phyloP scores from a whole-genome alignment of 2,329 filamentous ascomycete species.

The Aspergillus pseudoviridinutans region DNA sequence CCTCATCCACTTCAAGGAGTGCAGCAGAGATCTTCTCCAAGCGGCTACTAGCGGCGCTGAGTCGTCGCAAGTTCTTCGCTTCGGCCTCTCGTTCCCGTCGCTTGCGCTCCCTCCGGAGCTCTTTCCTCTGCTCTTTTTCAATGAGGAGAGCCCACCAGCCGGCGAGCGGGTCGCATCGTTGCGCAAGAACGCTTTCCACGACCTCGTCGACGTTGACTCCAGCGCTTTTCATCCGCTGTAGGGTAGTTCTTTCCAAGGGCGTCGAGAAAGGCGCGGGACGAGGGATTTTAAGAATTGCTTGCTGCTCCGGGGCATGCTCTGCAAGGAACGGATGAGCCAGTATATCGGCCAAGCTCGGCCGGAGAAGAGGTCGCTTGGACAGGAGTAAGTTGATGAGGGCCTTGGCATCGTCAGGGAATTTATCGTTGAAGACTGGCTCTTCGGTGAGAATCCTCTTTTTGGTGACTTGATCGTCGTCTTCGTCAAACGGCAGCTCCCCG shows the following conservation, averaged over 20 bases:
- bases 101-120: slow-evolving; percentile 72
- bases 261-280: slow-evolving; percentile 81
- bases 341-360: slow-evolving; percentile 80
- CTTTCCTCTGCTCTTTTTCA: slow-evolving; percentile 91
- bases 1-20: slow-evolving; percentile 74
- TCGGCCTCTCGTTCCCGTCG: slow-evolving; percentile 81
- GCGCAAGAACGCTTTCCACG: slow-evolving; percentile 86
- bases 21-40: slow-evolving; percentile 76
- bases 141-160: slow-evolving; percentile 96
- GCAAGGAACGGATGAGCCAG: slow-evolving; percentile 81
- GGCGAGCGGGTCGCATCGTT: slow-evolving; percentile 82
- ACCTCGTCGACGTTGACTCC: slow-evolving; percentile 93
- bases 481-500: slow-evolving; percentile 85
- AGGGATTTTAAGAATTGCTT: slow-evolving; percentile 79
- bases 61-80: slow-evolving; percentile 69
- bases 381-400: slow-evolving; percentile 74
- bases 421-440: slow-evolving; percentile 79
- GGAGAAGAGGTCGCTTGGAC: slow-evolving; percentile 81
- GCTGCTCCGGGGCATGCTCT: slow-evolving; percentile 82
- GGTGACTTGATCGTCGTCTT: slow-evolving; percentile 86
- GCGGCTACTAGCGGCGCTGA: slow-evolving; percentile 86
- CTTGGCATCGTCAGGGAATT: slow-evolving; percentile 72
- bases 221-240: slow-evolving; percentile 88
- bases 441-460: slow-evolving; percentile 79
- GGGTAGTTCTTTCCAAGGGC: slow-evolving; percentile 78